phyloP scores from a whole-genome alignment of 2,329 filamentous ascomycete species.

The Verticillium klebahnii region DNA sequence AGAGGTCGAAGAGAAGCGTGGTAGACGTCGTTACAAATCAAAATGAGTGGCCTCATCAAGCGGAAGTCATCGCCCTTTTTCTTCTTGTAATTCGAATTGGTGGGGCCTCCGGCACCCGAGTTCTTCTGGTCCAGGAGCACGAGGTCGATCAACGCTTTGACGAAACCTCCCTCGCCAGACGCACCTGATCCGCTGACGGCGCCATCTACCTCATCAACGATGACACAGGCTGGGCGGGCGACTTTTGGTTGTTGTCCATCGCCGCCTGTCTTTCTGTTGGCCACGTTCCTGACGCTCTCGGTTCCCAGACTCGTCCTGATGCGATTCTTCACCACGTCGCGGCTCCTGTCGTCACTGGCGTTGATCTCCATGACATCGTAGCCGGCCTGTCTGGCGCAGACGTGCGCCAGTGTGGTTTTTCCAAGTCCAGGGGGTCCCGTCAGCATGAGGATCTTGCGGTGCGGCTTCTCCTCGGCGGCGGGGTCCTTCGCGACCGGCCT shows the following conservation, averaged over 20 bases:
- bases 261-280: slow-evolving; percentile 53
- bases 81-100: slow-evolving; percentile 41
- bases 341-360: slow-evolving; percentile 89
- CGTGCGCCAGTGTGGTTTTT: slow-evolving; percentile 94
- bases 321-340: slow-evolving; percentile 82
- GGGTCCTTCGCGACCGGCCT: slow-evolving; percentile 37
- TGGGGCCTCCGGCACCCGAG: slow-evolving; percentile 15
- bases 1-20: slow-evolving; percentile 82
- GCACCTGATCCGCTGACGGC: slow-evolving; percentile 75
- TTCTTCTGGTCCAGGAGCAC: slow-evolving; percentile 86
- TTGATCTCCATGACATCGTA: slow-evolving; percentile 98
- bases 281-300: slow-evolving; percentile 80
- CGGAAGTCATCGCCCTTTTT: slow-evolving; percentile 84
- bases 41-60: slow-evolving; percentile 79
- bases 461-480: slow-evolving; percentile 66
- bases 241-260: slow-evolving; percentile 55
- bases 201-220: slow-evolving; percentile 96
- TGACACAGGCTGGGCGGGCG: slow-evolving; percentile 83
- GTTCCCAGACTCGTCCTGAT: slow-evolving; percentile 91
- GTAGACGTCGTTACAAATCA: slow-evolving; percentile 98
- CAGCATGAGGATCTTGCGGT: slow-evolving; percentile 83
- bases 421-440: slow-evolving; percentile 90
- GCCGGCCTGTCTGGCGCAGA: slow-evolving; percentile 90
- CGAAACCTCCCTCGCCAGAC: slow-evolving; percentile 86
- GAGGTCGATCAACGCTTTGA: slow-evolving; percentile 90